Percentiles rank a stretch among this genome's conserved stretches.
Evolutionary conservation across 352 stramenopile species (phyloP).

Genomic region (Pythium sukuiense): DNA sequence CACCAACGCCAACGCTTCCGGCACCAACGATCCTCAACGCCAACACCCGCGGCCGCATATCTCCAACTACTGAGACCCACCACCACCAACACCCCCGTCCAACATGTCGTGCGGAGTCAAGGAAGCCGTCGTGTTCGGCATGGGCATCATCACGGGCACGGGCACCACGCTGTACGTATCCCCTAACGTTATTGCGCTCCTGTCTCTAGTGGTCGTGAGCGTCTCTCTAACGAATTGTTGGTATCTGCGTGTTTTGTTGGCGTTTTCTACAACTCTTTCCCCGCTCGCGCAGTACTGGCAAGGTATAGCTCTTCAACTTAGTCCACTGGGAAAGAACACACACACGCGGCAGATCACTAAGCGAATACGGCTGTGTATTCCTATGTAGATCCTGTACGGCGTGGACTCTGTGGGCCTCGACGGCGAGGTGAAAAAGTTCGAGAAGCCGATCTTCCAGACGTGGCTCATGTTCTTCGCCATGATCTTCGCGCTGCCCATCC

Average conservation of each 20-base stretch:
- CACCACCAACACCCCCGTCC: neutral
- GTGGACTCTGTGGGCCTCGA: conserved; percentile 88
- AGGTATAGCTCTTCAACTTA: conserved; percentile 37
- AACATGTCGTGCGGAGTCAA: conserved; percentile 79
- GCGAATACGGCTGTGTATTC: neutral
- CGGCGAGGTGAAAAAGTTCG: conserved; percentile 90
- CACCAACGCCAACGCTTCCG: conserved; percentile 3
- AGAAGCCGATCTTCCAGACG: conserved; percentile 95
- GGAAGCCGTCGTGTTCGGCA: conserved; percentile 74
- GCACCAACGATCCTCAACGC: neutral
- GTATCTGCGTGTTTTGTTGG: neutral
- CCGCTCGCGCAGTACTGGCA: conserved; percentile 49
- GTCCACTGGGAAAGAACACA: too few relatives aligned
- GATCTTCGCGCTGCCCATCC: conserved; percentile 92
- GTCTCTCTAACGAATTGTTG: conserved; percentile 1
- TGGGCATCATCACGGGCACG: conserved; percentile 82
- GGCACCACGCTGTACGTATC: conserved; percentile 77
- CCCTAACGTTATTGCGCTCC: too few relatives aligned
- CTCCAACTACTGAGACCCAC: conserved; percentile 9
- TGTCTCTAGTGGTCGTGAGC: too few relatives aligned
- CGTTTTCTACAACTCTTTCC: conserved; percentile 3
- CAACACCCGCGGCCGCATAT: neutral
- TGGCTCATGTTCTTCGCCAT: conserved; percentile 97
- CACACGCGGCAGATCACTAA: neutral
- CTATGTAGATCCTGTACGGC: conserved; percentile 90